phyloP scores from a whole-genome alignment of 768 basidiomycete genomes.

The Pleurotus ostreatus region DNA sequence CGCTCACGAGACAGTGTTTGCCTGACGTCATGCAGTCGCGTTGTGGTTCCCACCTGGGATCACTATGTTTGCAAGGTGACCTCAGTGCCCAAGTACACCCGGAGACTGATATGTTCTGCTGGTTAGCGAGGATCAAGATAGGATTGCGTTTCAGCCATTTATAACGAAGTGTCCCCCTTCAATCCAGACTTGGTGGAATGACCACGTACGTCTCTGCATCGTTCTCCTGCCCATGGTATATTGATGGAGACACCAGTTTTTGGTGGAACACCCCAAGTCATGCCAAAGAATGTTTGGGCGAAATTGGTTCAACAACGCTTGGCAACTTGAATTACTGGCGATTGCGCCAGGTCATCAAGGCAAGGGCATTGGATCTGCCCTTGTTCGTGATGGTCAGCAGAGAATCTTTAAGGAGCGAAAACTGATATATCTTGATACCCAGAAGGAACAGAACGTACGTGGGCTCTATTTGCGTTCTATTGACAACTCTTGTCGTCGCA shows the following conservation, averaged over 20 bases:
- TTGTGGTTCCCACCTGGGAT: constrained; percentile 2
- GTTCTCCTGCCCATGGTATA: background rate
- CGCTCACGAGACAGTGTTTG: background rate
- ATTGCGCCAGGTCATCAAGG: constrained; percentile 6
- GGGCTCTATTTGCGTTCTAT: background rate
- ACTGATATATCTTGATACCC: constrained; percentile 6
- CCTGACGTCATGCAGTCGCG: background rate
- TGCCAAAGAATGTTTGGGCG: constrained; percentile 4
- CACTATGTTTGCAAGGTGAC: constrained; percentile 7
- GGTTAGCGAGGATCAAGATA: constrained; percentile 3
- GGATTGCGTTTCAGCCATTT: constrained; percentile 5
- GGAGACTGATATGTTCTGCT: constrained; percentile 5
- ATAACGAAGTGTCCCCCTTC: background rate
- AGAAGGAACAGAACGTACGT: constrained; percentile 5
- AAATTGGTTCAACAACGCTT: constrained; percentile 6
- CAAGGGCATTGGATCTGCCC: constrained; percentile 4
- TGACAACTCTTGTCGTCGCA: background rate
- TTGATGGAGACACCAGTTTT: background rate
- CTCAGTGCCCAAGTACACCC: constrained; percentile 6
- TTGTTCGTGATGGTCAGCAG: constrained; percentile 7
- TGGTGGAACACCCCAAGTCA: constrained; percentile 4
- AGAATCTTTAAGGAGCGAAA: constrained; percentile 1
- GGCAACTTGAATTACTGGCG: constrained; percentile 7
- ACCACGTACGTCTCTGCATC: background rate
- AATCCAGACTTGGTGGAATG: constrained; percentile 2